phyloP scores from a whole-genome alignment of 148 eudicot species.

The Fagopyrum esculentum region DNA sequence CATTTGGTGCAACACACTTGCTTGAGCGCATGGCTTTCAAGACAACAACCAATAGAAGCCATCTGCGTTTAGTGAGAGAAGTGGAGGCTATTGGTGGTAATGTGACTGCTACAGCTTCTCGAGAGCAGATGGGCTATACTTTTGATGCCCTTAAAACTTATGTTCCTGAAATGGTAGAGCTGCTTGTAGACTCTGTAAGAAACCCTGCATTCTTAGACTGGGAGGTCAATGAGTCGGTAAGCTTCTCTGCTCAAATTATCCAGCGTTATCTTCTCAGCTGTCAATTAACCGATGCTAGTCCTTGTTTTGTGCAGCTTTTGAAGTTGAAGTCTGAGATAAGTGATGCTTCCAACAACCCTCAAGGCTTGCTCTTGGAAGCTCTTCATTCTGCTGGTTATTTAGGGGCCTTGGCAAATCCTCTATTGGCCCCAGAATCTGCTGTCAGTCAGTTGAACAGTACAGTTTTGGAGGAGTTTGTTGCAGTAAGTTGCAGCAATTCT shows the following conservation, averaged over 20 bases:
- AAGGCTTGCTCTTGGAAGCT: constrained; percentile 74
- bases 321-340: constrained; percentile 69
- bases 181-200: constrained; percentile 85
- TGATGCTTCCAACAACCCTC: constrained; percentile 77
- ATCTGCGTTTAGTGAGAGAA: constrained; percentile 82
- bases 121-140: constrained; percentile 94
- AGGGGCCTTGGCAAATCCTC: constrained; percentile 66
- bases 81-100: constrained; percentile 96
- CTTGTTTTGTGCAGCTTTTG: constrained; percentile 36
- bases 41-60: constrained; percentile 75
- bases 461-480: constrained; percentile 46
- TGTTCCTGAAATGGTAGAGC: constrained; percentile 91
- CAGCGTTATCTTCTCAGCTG: not conserved
- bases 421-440: constrained; percentile 75
- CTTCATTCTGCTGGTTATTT: constrained; percentile 79
- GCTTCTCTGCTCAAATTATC: constrained; percentile 1
- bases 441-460: constrained; percentile 48
- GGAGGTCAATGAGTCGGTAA: constrained; percentile 95
- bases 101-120: constrained; percentile 70
- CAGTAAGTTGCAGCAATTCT: constrained; percentile 44
- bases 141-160: constrained; percentile 84
- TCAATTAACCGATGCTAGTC: not conserved
- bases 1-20: constrained; percentile 78
- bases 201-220: constrained; percentile 97
- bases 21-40: constrained; percentile 97